A percentile compares a stretch with the other conserved stretches of the same genome.
Evolutionary conservation across 2,329 filamentous ascomycete species (phyloP).

Genomic region (Botrytis fragariae): DNA sequence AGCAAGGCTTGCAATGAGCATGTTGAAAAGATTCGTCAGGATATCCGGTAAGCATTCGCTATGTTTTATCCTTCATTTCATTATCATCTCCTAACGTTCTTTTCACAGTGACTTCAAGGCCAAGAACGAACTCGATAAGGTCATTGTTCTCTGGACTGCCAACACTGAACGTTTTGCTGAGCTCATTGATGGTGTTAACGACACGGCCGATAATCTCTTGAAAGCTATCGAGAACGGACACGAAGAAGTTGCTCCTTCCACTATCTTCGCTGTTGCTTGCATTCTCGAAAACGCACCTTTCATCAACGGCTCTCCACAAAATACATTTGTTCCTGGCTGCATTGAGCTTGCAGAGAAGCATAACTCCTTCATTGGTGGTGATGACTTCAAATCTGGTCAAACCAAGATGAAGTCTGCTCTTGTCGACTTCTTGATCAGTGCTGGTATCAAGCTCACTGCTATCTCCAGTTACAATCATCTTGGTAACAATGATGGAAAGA

Average conservation of each 20-base stretch:
- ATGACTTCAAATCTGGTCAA: slow-evolving; percentile 99
- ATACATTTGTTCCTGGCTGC: slow-evolving; percentile 95
- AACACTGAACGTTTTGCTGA: slow-evolving; percentile 98
- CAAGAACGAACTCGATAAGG: slow-evolving; percentile 81
- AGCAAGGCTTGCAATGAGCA: slow-evolving; percentile 82
- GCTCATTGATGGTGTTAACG: slow-evolving; percentile 83
- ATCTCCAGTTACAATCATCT: slow-evolving; percentile 99
- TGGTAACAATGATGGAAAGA: slow-evolving; percentile 99
- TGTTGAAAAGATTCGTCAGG: slow-evolving; percentile 87
- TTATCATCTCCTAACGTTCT: background rate
- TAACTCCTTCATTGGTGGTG: slow-evolving; percentile 88
- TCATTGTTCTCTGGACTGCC: slow-evolving; percentile 97
- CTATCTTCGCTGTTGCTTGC: slow-evolving; percentile 90
- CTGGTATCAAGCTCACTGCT: slow-evolving; percentile 96
- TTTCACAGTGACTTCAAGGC: slow-evolving; percentile 76
- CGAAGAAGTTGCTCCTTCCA: slow-evolving; percentile 89
- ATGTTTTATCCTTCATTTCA: too few species aligned
- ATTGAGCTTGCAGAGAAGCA: slow-evolving; percentile 86
- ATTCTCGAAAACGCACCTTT: slow-evolving; percentile 89
- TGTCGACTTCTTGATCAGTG: slow-evolving; percentile 97
- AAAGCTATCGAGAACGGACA: slow-evolving; percentile 84
- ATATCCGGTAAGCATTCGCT: slow-evolving; percentile 66
- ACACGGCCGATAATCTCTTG: slow-evolving; percentile 92
- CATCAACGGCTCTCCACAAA: slow-evolving; percentile 99
- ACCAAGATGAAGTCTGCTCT: slow-evolving; percentile 99